Evolutionary conservation across 2,329 filamentous ascomycete genomes (phyloP).

Genomic region (Arthrinium puccinioides): DNA sequence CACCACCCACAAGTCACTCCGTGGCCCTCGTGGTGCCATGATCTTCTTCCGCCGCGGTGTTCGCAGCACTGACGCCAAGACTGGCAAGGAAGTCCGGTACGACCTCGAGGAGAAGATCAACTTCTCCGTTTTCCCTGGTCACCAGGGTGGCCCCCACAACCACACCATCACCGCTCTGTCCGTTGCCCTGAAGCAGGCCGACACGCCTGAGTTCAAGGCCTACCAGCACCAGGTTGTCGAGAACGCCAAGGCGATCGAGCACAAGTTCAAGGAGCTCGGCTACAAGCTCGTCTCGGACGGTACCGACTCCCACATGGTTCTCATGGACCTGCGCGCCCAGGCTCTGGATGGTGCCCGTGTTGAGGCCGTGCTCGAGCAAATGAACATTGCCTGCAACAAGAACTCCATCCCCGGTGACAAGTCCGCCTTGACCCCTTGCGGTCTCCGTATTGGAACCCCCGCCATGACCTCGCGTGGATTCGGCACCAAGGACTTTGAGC

Average conservation of each 20-base stretch:
- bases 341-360: constrained; percentile 88
- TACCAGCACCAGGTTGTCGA: constrained; percentile 90
- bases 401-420: constrained; percentile 98
- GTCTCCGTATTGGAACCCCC: constrained; percentile 92
- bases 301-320: constrained; percentile 96
- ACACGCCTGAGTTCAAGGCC: constrained; percentile 80
- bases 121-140: constrained; percentile 97
- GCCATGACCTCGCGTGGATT: constrained; percentile 98
- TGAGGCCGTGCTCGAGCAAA: constrained; percentile 91
- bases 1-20: constrained; percentile 97
- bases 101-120: constrained; percentile 96
- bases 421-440: constrained; percentile 87
- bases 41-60: constrained; percentile 99
- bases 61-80: constrained; percentile 82
- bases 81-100: constrained; percentile 82
- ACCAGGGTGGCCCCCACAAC: constrained; percentile 98
- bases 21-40: constrained; percentile 96
- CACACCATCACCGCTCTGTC: constrained; percentile 97
- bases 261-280: constrained; percentile 75
- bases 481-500: constrained; percentile 83
- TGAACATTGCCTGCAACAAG: constrained; percentile 99
- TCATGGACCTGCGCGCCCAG: constrained; percentile 85
- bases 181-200: constrained; percentile 91
- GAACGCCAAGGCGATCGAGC: constrained; percentile 88
- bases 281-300: constrained; percentile 94